Evolutionary conservation across 83 land plant genomes (phyloP), one percentile per base, ranked within the genome.

Genomic region (Isoetes engelmannii): DNA sequence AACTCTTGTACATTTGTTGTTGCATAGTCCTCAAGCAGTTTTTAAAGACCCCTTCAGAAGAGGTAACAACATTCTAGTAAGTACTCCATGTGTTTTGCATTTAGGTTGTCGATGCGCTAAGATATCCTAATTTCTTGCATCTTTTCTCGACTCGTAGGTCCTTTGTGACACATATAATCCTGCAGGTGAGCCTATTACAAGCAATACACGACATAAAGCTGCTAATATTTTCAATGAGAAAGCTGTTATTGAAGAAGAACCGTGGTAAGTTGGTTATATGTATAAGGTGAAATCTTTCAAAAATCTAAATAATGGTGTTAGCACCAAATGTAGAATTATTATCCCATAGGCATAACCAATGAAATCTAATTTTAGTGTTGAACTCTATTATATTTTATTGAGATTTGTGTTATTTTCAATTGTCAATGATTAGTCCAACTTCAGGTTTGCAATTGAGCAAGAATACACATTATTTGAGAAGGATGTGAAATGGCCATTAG

Each of bases 11-110:
- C 63, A 57, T 65, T 44, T 9, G 49, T 55, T 41, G 21, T 15
- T 57, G 62, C 19, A 44, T 75, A 86, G 89, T 43, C 90, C 92
- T 6, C 92, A 86, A 68, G 91, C 91, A 37, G 84, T 86, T 63
- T 89, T 78, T 80, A 78, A 45, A 62, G 92, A 89, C 55, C 92
- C 92, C 18, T 89, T 89, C 75, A 80, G 92, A 65, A 73, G 91
- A 63, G 92, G 92, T 9, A 82, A 86, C 76, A 80, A 89, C 76
- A 89, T 89, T 47, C 77, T 89, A 48, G 92, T 88, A 53, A 49
- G 79, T 55, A 9, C 41, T 47, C 9, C 54, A 4, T 47, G 45
- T 17, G 46, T 41, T 68, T 10, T 54, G 61, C 41, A n/a, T 42
- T 60, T 13, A 68, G 3, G 17, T 4, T 21, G 49, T 19, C 0